A percentile compares a stretch with the other conserved stretches of the same genome.
phyloP scores from a whole-genome alignment of 768 basidiomycete species.

The Tricholoma flavovirens region DNA sequence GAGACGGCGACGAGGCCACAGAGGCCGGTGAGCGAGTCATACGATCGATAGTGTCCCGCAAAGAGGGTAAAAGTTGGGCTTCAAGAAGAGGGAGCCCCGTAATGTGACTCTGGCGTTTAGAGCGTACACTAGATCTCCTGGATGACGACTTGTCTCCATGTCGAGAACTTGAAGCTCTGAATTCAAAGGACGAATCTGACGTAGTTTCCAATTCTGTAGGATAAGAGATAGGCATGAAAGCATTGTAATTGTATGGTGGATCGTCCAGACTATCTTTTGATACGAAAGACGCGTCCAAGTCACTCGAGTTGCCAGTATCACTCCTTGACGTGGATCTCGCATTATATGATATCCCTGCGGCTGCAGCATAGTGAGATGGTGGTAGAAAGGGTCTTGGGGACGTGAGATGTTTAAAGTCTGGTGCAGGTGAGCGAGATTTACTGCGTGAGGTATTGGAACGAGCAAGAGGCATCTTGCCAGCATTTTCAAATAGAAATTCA shows the following conservation, averaged over 20 bases:
- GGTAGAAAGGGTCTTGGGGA: conserved; percentile 41
- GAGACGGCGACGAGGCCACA: conserved; percentile 6
- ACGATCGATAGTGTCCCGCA: conserved; percentile 66
- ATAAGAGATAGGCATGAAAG: conserved; percentile 19
- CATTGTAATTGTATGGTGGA: conserved; percentile 8
- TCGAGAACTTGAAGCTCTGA: conserved; percentile 13
- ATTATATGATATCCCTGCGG: conserved; percentile 30
- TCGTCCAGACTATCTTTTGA: neutral
- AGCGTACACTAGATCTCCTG: conserved; percentile 13
- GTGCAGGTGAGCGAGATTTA: conserved; percentile 39
- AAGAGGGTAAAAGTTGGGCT: conserved; percentile 58
- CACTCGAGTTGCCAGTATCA: conserved; percentile 3
- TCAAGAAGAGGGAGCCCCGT: conserved; percentile 57
- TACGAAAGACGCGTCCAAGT: conserved; percentile 2
- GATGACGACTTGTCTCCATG: conserved; percentile 10
- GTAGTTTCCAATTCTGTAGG: conserved; percentile 15
- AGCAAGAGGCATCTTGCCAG: conserved; percentile 16
- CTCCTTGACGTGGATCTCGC: conserved; percentile 8
- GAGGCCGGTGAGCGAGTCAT: conserved; percentile 58
- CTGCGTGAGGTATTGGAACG: conserved; percentile 23
- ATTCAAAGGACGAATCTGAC: conserved; percentile 29
- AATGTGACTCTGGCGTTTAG: conserved; percentile 37
- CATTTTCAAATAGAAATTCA: neutral
- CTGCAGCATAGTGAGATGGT: conserved; percentile 52
- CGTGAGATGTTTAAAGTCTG: conserved; percentile 15